A percentile compares a stretch with the other conserved stretches of the same genome.
These are phyloP conservation scores for Thermomyces lanuginosus DNA, from an alignment of 2,329 filamentous ascomycete species.

Conservation along the genomic window DNA sequence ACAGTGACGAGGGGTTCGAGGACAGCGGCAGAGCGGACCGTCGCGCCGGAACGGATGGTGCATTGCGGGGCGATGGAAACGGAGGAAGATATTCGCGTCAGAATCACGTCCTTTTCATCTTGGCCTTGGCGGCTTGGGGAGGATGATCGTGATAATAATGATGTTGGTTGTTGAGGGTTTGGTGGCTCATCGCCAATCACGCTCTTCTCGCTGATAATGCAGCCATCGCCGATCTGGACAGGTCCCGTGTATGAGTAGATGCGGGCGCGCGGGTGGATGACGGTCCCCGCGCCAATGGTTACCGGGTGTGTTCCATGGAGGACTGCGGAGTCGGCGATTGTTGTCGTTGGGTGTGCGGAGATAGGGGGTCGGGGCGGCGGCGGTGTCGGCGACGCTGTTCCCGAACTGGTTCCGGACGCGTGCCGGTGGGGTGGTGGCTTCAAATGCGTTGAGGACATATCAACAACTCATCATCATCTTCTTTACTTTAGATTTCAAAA, in stretches of 20 bases:
- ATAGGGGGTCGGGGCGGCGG: constrained; percentile 20
- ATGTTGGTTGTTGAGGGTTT: too few species aligned
- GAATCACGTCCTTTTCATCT: constrained; percentile 5
- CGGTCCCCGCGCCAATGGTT: constrained; percentile 56
- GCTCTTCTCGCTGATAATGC: constrained; percentile 57
- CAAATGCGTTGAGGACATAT: too few species aligned
- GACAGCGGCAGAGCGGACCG: constrained; percentile 21
- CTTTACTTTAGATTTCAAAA: too few species aligned
- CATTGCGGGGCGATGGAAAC: constrained; percentile 24
- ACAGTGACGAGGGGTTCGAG: constrained; percentile 32
- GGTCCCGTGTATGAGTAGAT: constrained; percentile 65
- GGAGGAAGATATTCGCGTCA: constrained; percentile 21
- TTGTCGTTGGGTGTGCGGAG: constrained; percentile 20
- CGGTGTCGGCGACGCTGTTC: constrained; percentile 9
- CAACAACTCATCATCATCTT: too few species aligned
- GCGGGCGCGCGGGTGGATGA: constrained; percentile 73
- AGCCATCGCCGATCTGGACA: constrained; percentile 64
- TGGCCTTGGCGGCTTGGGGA: too few species aligned
- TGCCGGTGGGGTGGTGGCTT: constrained; percentile 13
- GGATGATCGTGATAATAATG: too few species aligned
- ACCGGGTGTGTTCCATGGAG: constrained; percentile 57
- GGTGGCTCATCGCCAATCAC: constrained; percentile 34
- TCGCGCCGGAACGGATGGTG: constrained; percentile 22
- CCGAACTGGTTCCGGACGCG: constrained; percentile 12
- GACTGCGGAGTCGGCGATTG: constrained; percentile 23